Conservation (phyloP, 2,329 filamentous ascomycete species). For the Cladosporium sp. region DNA sequence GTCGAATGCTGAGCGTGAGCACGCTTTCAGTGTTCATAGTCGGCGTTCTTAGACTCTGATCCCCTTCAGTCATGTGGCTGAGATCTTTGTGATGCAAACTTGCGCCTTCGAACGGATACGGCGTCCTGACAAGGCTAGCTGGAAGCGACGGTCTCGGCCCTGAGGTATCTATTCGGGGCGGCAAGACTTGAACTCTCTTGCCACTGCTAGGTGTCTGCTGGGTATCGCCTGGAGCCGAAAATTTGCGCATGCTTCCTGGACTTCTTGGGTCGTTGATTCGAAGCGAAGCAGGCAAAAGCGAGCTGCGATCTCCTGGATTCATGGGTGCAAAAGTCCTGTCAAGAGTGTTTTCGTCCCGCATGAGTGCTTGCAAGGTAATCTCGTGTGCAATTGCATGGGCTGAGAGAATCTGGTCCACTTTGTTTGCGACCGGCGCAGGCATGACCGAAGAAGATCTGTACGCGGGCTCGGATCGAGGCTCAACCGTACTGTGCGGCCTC, state of each 20-base stretch:
- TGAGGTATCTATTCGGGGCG: constrained; percentile 31
- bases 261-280: constrained; percentile 22
- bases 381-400: constrained; percentile 30
- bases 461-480: constrained; percentile 10
- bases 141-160: constrained; percentile 21
- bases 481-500: constrained; percentile 8
- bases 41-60: background rate
- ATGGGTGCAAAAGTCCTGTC: constrained; percentile 18
- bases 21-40: constrained; percentile 22
- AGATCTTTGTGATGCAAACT: constrained; percentile 23
- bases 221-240: constrained; percentile 5
- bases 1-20: constrained; percentile 30
- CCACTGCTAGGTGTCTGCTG: background rate
- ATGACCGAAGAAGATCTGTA: constrained; percentile 13
- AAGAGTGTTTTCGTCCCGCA: constrained; percentile 25
- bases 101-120: constrained; percentile 25
- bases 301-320: constrained; percentile 15
- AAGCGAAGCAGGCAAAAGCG: constrained; percentile 21
- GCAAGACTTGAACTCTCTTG: constrained; percentile 29
- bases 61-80: constrained; percentile 16
- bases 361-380: constrained; percentile 30
- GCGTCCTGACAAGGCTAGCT: constrained; percentile 28
- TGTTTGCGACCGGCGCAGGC: constrained; percentile 13
- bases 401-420: constrained; percentile 24
- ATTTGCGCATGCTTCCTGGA: constrained; percentile 14